Conservation (phyloP, 768 basidiomycete species). For the Suillus americanus region DNA sequence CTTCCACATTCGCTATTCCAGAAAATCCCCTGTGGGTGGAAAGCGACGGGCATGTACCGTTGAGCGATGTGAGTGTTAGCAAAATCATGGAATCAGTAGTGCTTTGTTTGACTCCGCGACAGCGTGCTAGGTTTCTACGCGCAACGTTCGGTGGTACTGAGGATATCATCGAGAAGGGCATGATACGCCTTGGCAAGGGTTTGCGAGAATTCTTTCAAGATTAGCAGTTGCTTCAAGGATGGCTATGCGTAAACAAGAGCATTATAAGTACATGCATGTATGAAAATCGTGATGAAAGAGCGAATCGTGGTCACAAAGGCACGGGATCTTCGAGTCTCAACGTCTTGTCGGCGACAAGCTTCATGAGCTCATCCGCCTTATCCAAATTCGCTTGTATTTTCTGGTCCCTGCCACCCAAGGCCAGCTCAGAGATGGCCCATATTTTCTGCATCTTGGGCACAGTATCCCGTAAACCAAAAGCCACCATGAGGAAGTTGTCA, state of each 20-base stretch:
- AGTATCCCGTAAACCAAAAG: background rate
- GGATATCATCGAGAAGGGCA: conserved; percentile 37
- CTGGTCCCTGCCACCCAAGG: conserved; percentile 3
- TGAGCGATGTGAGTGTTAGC: conserved; percentile 34
- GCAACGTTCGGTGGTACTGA: conserved; percentile 43
- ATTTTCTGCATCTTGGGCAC: conserved; percentile 15
- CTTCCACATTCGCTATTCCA: conserved; percentile 33
- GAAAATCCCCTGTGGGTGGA: conserved; percentile 22
- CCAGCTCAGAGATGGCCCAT: conserved; percentile 9
- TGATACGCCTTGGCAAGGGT: conserved; percentile 33
- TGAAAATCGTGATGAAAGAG: background rate
- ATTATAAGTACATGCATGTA: background rate
- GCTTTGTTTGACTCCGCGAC: conserved; percentile 1
- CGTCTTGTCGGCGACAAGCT: background rate
- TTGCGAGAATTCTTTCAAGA: conserved; percentile 34
- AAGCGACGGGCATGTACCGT: conserved; percentile 20
- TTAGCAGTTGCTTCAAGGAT: background rate
- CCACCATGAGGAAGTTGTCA: background rate
- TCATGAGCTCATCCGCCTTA: background rate
- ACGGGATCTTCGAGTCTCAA: background rate
- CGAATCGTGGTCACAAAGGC: background rate
- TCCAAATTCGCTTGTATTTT: conserved; percentile 6
- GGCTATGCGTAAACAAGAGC: background rate
- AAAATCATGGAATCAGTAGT: background rate
- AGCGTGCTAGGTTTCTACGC: conserved; percentile 35